Evolutionary conservation across 352 stramenopile genomes (phyloP), one percentile per base, ranked within the genome.

Genomic region (Pythium sp.): DNA sequence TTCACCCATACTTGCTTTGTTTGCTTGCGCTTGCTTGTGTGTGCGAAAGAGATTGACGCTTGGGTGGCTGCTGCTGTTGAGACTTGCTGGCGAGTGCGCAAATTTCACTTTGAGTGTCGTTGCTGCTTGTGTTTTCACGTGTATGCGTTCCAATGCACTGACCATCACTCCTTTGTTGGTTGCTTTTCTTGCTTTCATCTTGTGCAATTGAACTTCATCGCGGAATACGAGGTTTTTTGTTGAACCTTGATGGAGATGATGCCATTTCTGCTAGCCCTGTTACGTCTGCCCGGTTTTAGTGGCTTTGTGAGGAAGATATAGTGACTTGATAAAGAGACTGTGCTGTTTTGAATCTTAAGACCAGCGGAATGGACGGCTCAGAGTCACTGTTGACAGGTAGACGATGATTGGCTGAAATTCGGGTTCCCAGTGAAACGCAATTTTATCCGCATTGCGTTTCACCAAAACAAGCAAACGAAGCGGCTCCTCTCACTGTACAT

Each of bases 71-170:
- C 12, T 53, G 46, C 5, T 22, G 18, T 36, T 53, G 55, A 24
- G 34, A 38, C 53, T 68, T 62, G 63, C 51, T 26, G 51, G 15
- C 11, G 34, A 60, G 62, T n/a, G 55, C 41, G 63, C 63, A 56
- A 68, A 68, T 63, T 68, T 41, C 63, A 41, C 34, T 68, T 54
- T 68, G 63, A 47, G 9, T 30, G 34, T 41, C 15, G 14, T 24
- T 60, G 26, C 30, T 64, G n/a, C 38, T 38, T 64, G 22, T 60
- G 47, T 22, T 9, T 61, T 46, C 20, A 3, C 12, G 14, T 56
- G 61, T 58, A 18, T 46, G 30, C n/a, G 26, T 28, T 34, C 24
- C 8, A 63, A 22, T 28, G 34, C 20, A 38, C 3, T 34, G 54
- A 56, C 18, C 38, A 56, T 43, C 38, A 57, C 55, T 61, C 55